Conservation (phyloP, 169 alveolate species). For the Plasmodium vinckei region DNA sequence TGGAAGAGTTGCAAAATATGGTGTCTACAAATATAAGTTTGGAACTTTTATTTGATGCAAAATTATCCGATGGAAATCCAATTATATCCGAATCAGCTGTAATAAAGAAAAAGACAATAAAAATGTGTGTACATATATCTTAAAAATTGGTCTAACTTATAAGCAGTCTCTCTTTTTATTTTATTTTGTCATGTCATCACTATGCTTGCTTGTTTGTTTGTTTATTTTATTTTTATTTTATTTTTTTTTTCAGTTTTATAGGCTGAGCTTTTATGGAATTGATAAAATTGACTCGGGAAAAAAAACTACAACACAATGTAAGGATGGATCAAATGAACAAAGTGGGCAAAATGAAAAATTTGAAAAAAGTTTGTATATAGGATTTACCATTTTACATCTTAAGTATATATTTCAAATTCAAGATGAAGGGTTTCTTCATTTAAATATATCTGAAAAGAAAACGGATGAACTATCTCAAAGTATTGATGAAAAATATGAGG, state of each 20-base stretch:
- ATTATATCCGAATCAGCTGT: slow-evolving; percentile 28
- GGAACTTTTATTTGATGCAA: slow-evolving; percentile 22
- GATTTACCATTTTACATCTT: slow-evolving; percentile 51
- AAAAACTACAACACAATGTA: background rate
- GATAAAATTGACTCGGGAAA: slow-evolving; percentile 2
- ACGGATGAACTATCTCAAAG: slow-evolving; percentile 34
- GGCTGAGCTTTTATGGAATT: slow-evolving; percentile 56
- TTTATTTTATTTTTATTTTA: no score
- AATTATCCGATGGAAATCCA: slow-evolving; percentile 14
- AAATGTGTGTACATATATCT: background rate
- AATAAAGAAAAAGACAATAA: background rate
- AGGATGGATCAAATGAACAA: background rate
- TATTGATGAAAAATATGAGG: slow-evolving; percentile 16
- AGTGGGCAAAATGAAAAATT: background rate
- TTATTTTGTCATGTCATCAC: background rate
- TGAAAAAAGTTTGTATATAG: slow-evolving; percentile 37
- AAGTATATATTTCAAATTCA: slow-evolving; percentile 39
- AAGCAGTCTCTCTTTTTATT: background rate
- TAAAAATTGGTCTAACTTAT: background rate
- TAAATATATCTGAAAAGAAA: slow-evolving; percentile 47
- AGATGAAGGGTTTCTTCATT: slow-evolving; percentile 39
- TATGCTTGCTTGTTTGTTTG: no score
- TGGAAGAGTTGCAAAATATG: slow-evolving; percentile 30
- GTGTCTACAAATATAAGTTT: slow-evolving; percentile 19
- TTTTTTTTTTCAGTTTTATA: slow-evolving; percentile 72